Evolutionary conservation across 108 stramenopile species (phyloP), one percentile per base, ranked within the genome.

Genomic region (Skeletonema potamos): DNA sequence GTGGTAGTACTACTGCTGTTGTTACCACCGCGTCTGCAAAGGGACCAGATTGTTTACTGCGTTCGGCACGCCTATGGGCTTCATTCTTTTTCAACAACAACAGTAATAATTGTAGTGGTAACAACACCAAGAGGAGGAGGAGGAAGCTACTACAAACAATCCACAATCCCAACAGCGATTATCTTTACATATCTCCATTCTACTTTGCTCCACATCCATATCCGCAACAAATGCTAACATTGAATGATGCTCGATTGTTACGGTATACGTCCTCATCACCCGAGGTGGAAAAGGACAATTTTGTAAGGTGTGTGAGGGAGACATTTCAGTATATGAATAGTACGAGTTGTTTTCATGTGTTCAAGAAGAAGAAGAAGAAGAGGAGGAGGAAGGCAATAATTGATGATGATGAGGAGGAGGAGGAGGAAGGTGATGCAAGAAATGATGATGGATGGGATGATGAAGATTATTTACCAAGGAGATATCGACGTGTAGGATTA

Each of bases 231-330:
- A 58, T 94, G 41, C 43, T 91, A 72, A n/a, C 63, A 20, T 57
- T 87, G 28, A 75, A 85, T 27, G 89, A 94, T 77, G 62, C 68
- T 6, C 13, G 73, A 15, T 30, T 94, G 55, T 54, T 91, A 13
- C 65, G 78, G 44, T 68, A 77, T 43, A 90, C 89, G 0, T 89
- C 88, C 6, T 92, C 93, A 10, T 88, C 87, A 11, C 93, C 93
- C 7, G 61, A 86, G 20, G 87, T 85, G 15, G 93, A 94, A 74
- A 86, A 89, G 62, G 63, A 62, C 4, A 85, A 86, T 63, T 94
- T 90, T 76, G 88, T 84, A 41, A 51, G 58, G n/a, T 55, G 59
- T 27, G 73, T 92, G 27, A 82, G 93, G 29, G 54, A 66, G 28
- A 43, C 78, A 7, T 62, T 79, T 18, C 33, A 7, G 22, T 80